These are phyloP conservation scores for Telopea speciosissima DNA, from an alignment of 177 flowering plant species.

Conservation along the genomic window DNA sequence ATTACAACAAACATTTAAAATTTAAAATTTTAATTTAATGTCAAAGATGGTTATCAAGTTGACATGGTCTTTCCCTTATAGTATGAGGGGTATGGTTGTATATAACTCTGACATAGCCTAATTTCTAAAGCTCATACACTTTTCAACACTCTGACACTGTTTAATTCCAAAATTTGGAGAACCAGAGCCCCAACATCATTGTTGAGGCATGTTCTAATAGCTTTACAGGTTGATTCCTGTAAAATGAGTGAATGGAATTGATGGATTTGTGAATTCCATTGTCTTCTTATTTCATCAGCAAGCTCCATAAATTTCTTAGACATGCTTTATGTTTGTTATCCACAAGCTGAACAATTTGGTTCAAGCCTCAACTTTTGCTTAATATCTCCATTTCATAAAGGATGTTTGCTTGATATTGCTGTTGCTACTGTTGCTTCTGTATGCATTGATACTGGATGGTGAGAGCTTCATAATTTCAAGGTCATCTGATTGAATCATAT, in stretches of 20 bases:
- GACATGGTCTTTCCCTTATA: no score
- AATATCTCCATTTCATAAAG: not conserved
- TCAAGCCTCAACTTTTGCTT: conserved; percentile 3
- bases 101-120: no score
- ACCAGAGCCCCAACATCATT: not conserved
- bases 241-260: not conserved
- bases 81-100: no score
- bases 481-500: not conserved
- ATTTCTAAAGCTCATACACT: no score
- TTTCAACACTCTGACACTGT: not conserved
- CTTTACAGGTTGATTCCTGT: not conserved
- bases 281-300: conserved; percentile 10
- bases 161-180: not conserved
- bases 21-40: no score
- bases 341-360: conserved; percentile 10
- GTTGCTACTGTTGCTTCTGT: not conserved
- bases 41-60: no score
- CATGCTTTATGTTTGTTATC: conserved; percentile 23
- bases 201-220: not conserved
- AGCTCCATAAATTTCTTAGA: conserved; percentile 25
- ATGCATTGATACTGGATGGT: not conserved
- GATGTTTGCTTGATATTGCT: conserved; percentile 7
- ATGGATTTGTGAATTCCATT: not conserved
- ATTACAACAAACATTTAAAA: no score
- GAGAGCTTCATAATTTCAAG: not conserved